Percentiles rank a stretch among this genome's conserved stretches.
These are phyloP conservation scores for Picochlorum costavermella DNA, from an alignment of 139 green algal species.

Conservation along the genomic window DNA sequence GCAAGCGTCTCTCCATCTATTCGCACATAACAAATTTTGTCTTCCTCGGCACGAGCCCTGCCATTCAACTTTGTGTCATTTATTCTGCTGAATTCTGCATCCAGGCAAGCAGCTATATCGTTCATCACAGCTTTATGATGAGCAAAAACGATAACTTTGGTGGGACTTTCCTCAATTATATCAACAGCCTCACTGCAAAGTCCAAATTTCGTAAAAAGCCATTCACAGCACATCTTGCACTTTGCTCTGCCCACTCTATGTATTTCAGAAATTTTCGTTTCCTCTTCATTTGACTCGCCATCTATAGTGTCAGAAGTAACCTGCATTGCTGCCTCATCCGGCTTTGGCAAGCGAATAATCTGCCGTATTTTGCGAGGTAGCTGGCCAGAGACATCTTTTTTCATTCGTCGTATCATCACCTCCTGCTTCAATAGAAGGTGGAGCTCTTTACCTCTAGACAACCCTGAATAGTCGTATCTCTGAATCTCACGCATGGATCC, in stretches of 20 bases:
- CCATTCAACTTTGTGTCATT: neutral
- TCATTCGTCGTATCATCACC: slow-evolving; percentile 86
- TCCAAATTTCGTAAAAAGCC: slow-evolving; percentile 55
- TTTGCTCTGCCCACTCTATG: slow-evolving; percentile 62
- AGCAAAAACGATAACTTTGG: slow-evolving; percentile 91
- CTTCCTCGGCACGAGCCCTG: neutral
- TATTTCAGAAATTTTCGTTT: slow-evolving; percentile 18
- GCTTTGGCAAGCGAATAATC: slow-evolving; percentile 52
- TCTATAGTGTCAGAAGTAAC: slow-evolving; percentile 7
- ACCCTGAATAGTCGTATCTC: slow-evolving; percentile 45
- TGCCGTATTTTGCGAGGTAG: slow-evolving; percentile 81
- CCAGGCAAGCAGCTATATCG: slow-evolving; percentile 52
- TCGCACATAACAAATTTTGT: slow-evolving; percentile 32
- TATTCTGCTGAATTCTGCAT: slow-evolving; percentile 20
- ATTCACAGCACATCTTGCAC: slow-evolving; percentile 59
- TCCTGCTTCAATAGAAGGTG: slow-evolving; percentile 74
- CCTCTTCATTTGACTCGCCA: slow-evolving; percentile 6
- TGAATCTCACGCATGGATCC: neutral
- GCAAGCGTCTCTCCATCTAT: slow-evolving; percentile 78
- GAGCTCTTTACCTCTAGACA: slow-evolving; percentile 66
- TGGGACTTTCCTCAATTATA: neutral
- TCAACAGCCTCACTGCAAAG: slow-evolving; percentile 1
- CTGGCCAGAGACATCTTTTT: slow-evolving; percentile 78
- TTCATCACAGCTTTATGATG: slow-evolving; percentile 66
- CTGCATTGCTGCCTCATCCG: slow-evolving; percentile 27